Percentiles rank a stretch among this genome's conserved stretches.
phyloP scores from a whole-genome alignment of 139 green algal species.

The Micromonas pusilla region DNA sequence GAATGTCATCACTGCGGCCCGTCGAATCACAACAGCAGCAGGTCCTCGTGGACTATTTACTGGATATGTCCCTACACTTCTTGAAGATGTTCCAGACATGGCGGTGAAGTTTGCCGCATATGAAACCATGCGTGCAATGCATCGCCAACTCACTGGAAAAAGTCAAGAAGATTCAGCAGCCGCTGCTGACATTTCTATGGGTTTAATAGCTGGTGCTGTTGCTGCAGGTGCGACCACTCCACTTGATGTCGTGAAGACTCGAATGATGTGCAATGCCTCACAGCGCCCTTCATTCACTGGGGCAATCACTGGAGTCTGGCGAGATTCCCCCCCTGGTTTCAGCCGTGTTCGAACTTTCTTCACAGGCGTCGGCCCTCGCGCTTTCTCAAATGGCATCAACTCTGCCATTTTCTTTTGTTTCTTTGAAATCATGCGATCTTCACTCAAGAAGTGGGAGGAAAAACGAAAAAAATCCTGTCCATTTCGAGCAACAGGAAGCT shows the following conservation, averaged over 20 bases:
- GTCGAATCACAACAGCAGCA: conserved; percentile 49
- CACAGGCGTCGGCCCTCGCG: conserved; percentile 56
- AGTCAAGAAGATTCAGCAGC: conserved; percentile 13
- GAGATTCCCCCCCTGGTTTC: background rate
- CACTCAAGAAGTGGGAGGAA: background rate
- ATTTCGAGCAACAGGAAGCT: too few species aligned
- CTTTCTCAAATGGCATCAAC: conserved; percentile 74
- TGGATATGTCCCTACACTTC: conserved; percentile 68
- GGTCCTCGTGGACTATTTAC: conserved; percentile 68
- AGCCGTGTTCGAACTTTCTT: conserved; percentile 20
- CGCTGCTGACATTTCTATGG: conserved; percentile 71
- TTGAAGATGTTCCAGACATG: conserved; percentile 85
- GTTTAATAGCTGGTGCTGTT: conserved; percentile 51
- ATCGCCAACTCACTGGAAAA: conserved; percentile 36
- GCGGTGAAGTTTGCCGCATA: conserved; percentile 80
- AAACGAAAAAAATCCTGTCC: too few species aligned
- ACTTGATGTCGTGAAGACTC: conserved; percentile 80
- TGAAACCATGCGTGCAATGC: conserved; percentile 61
- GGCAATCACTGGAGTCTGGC: conserved; percentile 17
- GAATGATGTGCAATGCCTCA: conserved; percentile 76
- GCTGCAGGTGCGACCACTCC: conserved; percentile 73
- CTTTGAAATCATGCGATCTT: conserved; percentile 57
- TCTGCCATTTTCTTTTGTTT: conserved; percentile 78
- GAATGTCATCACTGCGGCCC: conserved; percentile 55
- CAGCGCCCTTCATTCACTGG: conserved; percentile 50